A percentile compares a stretch with the other conserved stretches of the same genome.
phyloP scores from a whole-genome alignment of 2,329 filamentous ascomycete genomes.

The Teratosphaeria gauchensis region DNA sequence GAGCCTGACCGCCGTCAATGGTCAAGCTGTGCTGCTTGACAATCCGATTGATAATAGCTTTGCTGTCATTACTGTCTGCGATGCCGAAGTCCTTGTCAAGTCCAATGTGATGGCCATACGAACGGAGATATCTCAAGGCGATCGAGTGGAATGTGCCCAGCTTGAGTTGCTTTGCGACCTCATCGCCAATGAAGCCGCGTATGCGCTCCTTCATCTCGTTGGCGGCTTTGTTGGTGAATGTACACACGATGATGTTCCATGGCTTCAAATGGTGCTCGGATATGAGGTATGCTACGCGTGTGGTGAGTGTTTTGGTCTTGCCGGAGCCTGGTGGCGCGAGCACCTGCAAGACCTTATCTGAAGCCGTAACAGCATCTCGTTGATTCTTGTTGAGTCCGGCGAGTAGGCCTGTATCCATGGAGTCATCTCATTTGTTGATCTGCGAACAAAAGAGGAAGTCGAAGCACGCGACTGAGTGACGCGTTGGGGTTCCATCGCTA shows the following conservation, averaged over 20 bases:
- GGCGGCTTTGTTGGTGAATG: constrained; percentile 93
- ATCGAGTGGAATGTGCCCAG: constrained; percentile 95
- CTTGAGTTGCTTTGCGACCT: constrained; percentile 64
- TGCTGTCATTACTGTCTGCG: constrained; percentile 72
- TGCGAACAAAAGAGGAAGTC: not conserved
- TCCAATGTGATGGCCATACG: constrained; percentile 77
- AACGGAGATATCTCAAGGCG: constrained; percentile 69
- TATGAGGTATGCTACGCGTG: constrained; percentile 82
- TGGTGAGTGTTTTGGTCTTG: constrained; percentile 92
- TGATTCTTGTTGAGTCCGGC: constrained; percentile 56
- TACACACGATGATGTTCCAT: constrained; percentile 86
- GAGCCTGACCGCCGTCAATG: constrained; percentile 62
- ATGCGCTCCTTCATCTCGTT: constrained; percentile 89
- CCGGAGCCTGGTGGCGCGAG: constrained; percentile 61
- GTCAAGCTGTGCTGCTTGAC: constrained; percentile 61
- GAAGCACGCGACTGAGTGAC: not conserved
- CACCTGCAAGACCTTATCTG: constrained; percentile 50
- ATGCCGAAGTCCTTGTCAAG: constrained; percentile 79
- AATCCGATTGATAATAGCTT: constrained; percentile 65
- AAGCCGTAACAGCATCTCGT: constrained; percentile 53
- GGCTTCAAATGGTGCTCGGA: constrained; percentile 62
- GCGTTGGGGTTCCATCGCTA: no score
- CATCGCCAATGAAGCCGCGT: constrained; percentile 66
- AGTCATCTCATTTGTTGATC: not conserved
- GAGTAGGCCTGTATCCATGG: constrained; percentile 43